Base-by-base conservation (phyloP, 495 filamentous ascomycete species). In the Xylaria grammica region DNA sequence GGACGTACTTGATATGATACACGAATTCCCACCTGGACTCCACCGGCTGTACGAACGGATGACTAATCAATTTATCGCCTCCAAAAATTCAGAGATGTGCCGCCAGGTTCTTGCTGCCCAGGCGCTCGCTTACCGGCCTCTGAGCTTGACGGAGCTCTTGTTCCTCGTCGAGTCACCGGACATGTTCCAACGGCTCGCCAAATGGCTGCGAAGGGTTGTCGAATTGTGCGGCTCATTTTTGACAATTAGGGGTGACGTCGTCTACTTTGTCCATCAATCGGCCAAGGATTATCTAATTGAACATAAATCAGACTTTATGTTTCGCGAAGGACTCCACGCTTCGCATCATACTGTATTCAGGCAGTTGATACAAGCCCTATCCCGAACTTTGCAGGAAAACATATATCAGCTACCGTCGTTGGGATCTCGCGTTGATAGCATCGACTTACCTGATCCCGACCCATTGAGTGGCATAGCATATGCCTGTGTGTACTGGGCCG, bases 221-320 rank as follows among this genome's bases (percentile, higher is more conserved):
- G 50, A 24, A 17, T 38, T 56, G 42, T 78, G 75, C 44, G 76
- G 70, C 24, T 77, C 76, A 29, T 75, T 77, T 57, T 62, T 78
- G 1, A 70, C 63, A 1, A 19, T 78, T 15, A 70, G 70, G 10
- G 59, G 75, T 13, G n/a, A 66, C 17, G 67, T 36, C 1, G 65
- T 83, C 32, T 68, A 62, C 34, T 70, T 81, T n/a, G 65, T 83
- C 15, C 77, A 83, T 67, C 78, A 80, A 65, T 83, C 80, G 10
- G 79, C 70, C 10, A 78, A 77, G 36, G 79, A 82, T 34, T 81
- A 70, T 62, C 58, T 82, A 1, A 17, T 58, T 11, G 27, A 40
- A 20, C 81, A 55, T 29, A 67, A 20, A 44, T 17, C 1, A 5
- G 34, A 36, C 11, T 36, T 11, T 36, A 5, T 36, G 6, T 36